Conservation (phyloP, 148 eudicot genomes). For the Nepenthes mirabilis region DNA sequence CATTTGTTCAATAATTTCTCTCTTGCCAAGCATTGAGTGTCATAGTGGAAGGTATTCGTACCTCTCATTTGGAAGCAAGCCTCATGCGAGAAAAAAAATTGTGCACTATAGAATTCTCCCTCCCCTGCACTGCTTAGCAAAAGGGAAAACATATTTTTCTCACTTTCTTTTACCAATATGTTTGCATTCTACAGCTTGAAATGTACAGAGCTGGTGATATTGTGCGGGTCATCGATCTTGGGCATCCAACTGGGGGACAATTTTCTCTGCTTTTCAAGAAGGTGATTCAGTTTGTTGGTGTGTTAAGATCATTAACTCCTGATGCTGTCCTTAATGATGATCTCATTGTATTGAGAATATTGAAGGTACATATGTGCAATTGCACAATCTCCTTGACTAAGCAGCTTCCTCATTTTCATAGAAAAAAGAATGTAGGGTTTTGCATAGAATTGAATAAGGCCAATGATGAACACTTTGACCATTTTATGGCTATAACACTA, state of each 20-base stretch:
- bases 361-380: slow-evolving; percentile 30
- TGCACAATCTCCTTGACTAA: background rate
- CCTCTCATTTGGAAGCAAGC: too few species aligned
- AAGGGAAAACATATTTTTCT: background rate
- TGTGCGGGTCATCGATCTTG: slow-evolving; percentile 24
- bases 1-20: too few species aligned
- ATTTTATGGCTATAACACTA: too few species aligned
- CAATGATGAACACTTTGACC: too few species aligned
- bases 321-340: slow-evolving; percentile 26
- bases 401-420: background rate
- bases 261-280: slow-evolving; percentile 33
- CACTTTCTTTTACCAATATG: slow-evolving; percentile 2
- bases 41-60: too few species aligned
- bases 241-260: slow-evolving; percentile 33
- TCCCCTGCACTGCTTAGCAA: too few species aligned
- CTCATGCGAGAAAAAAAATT: too few species aligned
- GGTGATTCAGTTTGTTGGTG: slow-evolving; percentile 23
- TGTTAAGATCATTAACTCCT: slow-evolving; percentile 18
- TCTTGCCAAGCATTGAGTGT: too few species aligned
- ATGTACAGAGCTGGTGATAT: slow-evolving; percentile 72
- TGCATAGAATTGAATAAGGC: too few species aligned
- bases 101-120: too few species aligned
- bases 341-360: slow-evolving; percentile 34
- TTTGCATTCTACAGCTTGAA: slow-evolving; percentile 34
- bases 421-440: too few species aligned